Conservation (phyloP, 2,329 filamentous ascomycete species). For the Cercospora brassicicola region DNA sequence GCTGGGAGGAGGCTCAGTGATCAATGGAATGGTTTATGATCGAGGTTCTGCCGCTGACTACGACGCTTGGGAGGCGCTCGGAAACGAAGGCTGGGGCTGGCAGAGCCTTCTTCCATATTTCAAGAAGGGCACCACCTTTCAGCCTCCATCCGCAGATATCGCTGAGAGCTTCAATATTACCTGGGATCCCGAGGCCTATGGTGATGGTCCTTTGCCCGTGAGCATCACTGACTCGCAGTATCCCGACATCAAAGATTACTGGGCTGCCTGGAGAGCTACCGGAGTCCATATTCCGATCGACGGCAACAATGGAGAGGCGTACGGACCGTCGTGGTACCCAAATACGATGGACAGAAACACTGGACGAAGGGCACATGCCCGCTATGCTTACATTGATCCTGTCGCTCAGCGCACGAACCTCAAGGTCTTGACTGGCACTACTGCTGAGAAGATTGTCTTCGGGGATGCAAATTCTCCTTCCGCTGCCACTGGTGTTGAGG, state of each 20-base stretch:
- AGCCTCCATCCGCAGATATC: slow-evolving; percentile 16
- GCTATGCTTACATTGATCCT: slow-evolving; percentile 35
- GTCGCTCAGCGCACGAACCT: slow-evolving; percentile 36
- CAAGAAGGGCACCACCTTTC: slow-evolving; percentile 24
- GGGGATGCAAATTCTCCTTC: slow-evolving; percentile 19
- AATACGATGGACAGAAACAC: slow-evolving; percentile 2
- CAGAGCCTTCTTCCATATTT: slow-evolving; percentile 23
- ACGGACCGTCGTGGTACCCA: neutral
- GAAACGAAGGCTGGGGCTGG: slow-evolving; percentile 29
- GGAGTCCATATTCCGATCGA: neutral
- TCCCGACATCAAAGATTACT: neutral
- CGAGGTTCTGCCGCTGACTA: slow-evolving; percentile 42
- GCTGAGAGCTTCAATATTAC: slow-evolving; percentile 26
- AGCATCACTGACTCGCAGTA: neutral
- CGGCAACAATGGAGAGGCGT: slow-evolving; percentile 5
- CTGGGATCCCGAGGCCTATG: slow-evolving; percentile 17
- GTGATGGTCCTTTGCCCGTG: slow-evolving; percentile 4
- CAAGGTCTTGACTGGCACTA: slow-evolving; percentile 17
- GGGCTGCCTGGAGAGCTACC: neutral
- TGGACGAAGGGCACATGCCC: neutral
- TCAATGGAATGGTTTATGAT: slow-evolving; percentile 45
- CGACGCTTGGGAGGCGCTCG: slow-evolving; percentile 42
- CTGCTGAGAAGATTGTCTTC: slow-evolving; percentile 1
- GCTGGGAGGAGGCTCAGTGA: slow-evolving; percentile 41
- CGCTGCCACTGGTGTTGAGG: slow-evolving; percentile 43